Conservation (phyloP, 805 yeast species). For the Jamesozyma jinghongensis region DNA sequence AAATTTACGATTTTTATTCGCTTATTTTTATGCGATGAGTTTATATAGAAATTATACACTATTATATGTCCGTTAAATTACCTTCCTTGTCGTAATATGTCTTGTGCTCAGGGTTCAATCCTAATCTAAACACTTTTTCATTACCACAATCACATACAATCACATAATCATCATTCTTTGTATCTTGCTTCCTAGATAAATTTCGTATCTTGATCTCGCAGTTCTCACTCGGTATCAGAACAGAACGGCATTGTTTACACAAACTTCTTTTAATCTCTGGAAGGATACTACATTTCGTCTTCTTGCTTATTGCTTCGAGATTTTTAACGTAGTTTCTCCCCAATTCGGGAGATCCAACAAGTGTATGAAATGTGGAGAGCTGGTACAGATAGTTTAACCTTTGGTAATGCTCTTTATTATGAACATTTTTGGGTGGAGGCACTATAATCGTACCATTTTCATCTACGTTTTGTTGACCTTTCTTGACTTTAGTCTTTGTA, state of each 20-base stretch:
- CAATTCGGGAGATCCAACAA: constrained; percentile 23
- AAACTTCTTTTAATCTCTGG: constrained; percentile 57
- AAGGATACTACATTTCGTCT: constrained; percentile 53
- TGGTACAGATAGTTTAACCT: constrained; percentile 54
- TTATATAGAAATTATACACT: neutral
- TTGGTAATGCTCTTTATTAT: constrained; percentile 50
- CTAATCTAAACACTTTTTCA: constrained; percentile 53
- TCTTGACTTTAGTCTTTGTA: neutral
- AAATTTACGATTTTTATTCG: too few species aligned
- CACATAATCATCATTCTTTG: constrained; percentile 39
- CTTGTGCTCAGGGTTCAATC: constrained; percentile 41
- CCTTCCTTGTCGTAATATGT: constrained; percentile 18
- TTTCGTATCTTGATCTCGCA: constrained; percentile 33
- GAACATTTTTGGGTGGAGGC: constrained; percentile 35
- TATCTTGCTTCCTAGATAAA: neutral
- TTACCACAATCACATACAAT: constrained; percentile 46
- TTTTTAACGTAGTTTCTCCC: constrained; percentile 48
- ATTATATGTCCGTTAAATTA: constrained; percentile 5
- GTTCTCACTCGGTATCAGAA: constrained; percentile 41
- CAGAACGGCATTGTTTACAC: constrained; percentile 57
- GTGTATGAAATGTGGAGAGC: constrained; percentile 36
- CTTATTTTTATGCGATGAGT: too few species aligned
- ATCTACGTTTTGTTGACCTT: constrained; percentile 7
- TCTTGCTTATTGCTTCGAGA: constrained; percentile 54
- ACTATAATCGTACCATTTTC: constrained; percentile 15